These are phyloP conservation scores for Orbilia oligospora DNA, from an alignment of 2,329 filamentous ascomycete genomes.

Conservation along the genomic window DNA sequence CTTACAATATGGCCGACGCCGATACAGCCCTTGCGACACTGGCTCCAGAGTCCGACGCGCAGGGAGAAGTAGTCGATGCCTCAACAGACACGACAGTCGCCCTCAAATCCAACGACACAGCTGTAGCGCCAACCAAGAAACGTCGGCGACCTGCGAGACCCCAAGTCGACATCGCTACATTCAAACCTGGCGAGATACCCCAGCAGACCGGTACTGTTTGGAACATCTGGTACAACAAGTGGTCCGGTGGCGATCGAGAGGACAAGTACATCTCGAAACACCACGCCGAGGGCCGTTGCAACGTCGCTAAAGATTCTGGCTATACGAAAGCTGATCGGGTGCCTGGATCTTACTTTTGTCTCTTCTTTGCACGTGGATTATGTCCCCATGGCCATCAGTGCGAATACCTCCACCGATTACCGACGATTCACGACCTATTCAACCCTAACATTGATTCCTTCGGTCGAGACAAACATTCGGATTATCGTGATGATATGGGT, in stretches of 20 bases:
- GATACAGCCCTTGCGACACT: slow-evolving; percentile 45
- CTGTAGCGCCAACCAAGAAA: slow-evolving; percentile 79
- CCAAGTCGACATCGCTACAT: slow-evolving; percentile 86
- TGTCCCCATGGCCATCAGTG: slow-evolving; percentile 92
- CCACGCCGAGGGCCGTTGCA: slow-evolving; percentile 86
- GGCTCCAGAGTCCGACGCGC: slow-evolving; percentile 50
- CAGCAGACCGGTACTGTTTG: slow-evolving; percentile 95
- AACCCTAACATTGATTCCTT: slow-evolving; percentile 97
- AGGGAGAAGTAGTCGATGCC: slow-evolving; percentile 32
- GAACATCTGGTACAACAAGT: slow-evolving; percentile 99
- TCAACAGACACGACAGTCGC: slow-evolving; percentile 48
- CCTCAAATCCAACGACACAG: slow-evolving; percentile 56
- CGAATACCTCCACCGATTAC: slow-evolving; percentile 91
- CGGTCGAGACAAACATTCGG: slow-evolving; percentile 89
- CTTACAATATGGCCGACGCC: slow-evolving; percentile 51
- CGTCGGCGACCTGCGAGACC: slow-evolving; percentile 82
- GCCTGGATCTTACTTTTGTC: slow-evolving; percentile 87
- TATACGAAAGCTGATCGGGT: slow-evolving; percentile 84
- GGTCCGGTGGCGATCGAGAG: slow-evolving; percentile 94
- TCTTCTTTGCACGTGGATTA: slow-evolving; percentile 87
- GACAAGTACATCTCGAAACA: slow-evolving; percentile 89
- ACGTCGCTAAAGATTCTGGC: slow-evolving; percentile 82
- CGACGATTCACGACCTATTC: slow-evolving; percentile 88
- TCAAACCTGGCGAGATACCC: slow-evolving; percentile 83
- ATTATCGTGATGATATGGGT: slow-evolving; percentile 98